Base-by-base conservation (phyloP, 345 rosid genomes). In the Turritis glabra region DNA sequence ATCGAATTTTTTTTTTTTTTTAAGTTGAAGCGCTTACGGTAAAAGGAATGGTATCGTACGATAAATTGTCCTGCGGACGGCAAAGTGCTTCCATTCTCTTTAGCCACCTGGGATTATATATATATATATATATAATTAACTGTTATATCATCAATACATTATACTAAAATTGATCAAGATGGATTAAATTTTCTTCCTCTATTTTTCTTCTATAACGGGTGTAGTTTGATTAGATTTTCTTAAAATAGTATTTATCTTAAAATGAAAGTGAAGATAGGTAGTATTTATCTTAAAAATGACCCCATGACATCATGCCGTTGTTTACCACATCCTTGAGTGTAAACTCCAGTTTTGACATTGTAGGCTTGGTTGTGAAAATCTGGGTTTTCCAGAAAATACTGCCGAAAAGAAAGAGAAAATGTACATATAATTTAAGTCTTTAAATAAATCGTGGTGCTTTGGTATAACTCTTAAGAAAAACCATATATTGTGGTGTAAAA, bases 1-100 rank as follows among this genome's bases (percentile, higher is more conserved):
- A 7, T 32, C 35, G 37, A n/a, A n/a, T n/a, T n/a, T n/a, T 33
- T 33, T 8, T 33, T 33, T 33, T 32, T 32, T 30, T 8, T 14
- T 21, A 8, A 58, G 17, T 26, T 35, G 23, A 35, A 53, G 11
- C 35, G 26, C 81, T 76, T 80, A 85, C 89, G 86, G 40, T 87
- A 85, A 46, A 89, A 81, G n/a, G 91, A 87, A 58, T 89, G 90
- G 46, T 72, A 87, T 65, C 91, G 76, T 65, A 87, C 67, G n/a
- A 89, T 84, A 78, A 85, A 87, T 64, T 83, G 41, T 18, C 80
- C 90, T 0, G 90, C 81, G 3, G 80, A 75, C 4, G 91, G 89
- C 10, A 89, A 76, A 11, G 90, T 87, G 3, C 87, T 80, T 59
- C 80, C 81, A 29, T 89, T 89, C 50, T 77, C 83, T 77, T 80